A percentile compares a stretch with the other conserved stretches of the same genome.
Conservation (phyloP, 805 yeast genomes). For the Clavispora phyllophila region DNA sequence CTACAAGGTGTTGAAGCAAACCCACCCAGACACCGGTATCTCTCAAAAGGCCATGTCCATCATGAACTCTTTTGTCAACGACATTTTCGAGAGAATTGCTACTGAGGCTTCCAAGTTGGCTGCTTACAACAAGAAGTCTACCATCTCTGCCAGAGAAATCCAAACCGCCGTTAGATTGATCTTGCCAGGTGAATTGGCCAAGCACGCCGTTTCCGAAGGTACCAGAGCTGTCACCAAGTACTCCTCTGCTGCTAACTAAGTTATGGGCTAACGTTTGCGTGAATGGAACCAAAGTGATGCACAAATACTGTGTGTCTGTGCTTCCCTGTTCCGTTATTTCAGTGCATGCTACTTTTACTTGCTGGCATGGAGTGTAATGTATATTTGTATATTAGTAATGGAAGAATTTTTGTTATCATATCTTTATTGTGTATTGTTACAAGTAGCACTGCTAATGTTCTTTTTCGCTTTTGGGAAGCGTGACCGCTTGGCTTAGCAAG, state of each 20-base stretch:
- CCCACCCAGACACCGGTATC: conserved; percentile 37
- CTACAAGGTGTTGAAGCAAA: conserved; percentile 36
- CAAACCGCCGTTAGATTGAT: conserved; percentile 36
- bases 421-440: neutral
- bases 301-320: conserved; percentile 15
- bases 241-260: conserved; percentile 34
- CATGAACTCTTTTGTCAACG: conserved; percentile 36
- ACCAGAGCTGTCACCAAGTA: conserved; percentile 37
- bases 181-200: conserved; percentile 37
- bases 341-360: conserved; percentile 13
- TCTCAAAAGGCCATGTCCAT: conserved; percentile 37
- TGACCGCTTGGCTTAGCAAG: neutral
- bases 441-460: neutral
- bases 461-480: neutral
- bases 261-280: conserved; percentile 8
- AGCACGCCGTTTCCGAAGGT: conserved; percentile 38
- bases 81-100: conserved; percentile 34
- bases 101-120: conserved; percentile 36
- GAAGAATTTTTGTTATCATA: conserved; percentile 7
- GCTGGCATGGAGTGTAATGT: conserved; percentile 16
- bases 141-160: conserved; percentile 36
- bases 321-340: conserved; percentile 11
- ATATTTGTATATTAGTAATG: conserved; percentile 21
- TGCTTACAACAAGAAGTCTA: conserved; percentile 36
- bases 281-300: neutral